phyloP scores from a whole-genome alignment of 441 rosid genomes.

The Geranium incanum region DNA sequence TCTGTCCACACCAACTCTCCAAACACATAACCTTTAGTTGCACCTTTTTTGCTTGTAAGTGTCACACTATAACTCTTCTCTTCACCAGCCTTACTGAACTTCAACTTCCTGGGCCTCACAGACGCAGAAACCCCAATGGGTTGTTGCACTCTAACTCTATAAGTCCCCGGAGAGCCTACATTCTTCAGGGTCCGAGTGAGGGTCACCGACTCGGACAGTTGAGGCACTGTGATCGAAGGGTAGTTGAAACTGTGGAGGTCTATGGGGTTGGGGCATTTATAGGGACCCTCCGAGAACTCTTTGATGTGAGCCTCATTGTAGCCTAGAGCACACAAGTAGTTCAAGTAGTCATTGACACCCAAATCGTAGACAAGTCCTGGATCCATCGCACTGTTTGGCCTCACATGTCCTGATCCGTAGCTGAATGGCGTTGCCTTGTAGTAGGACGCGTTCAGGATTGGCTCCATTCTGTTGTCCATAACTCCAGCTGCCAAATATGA shows the following conservation, averaged over 20 bases:
- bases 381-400: constrained; percentile 57
- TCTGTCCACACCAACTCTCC: constrained; percentile 42
- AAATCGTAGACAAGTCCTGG: constrained; percentile 57
- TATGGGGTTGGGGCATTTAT: constrained; percentile 19
- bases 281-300: constrained; percentile 19
- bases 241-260: constrained; percentile 37
- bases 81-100: constrained; percentile 30
- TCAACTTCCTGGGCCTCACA: constrained; percentile 31
- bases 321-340: constrained; percentile 50
- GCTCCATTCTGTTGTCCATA: neutral
- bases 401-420: constrained; percentile 57
- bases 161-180: constrained; percentile 38
- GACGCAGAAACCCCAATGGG: constrained; percentile 36
- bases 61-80: constrained; percentile 42
- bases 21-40: constrained; percentile 21
- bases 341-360: constrained; percentile 35
- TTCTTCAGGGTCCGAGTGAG: constrained; percentile 38
- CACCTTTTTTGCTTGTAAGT: constrained; percentile 19
- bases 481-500: neutral
- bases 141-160: constrained; percentile 23
- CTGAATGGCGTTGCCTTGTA: constrained; percentile 41
- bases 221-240: constrained; percentile 50
- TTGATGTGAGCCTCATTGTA: constrained; percentile 32
- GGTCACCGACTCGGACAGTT: constrained; percentile 26
- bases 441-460: constrained; percentile 29